These are phyloP conservation scores for Clonostachys solani DNA, from an alignment of 2,329 filamentous ascomycete species.

Conservation along the genomic window DNA sequence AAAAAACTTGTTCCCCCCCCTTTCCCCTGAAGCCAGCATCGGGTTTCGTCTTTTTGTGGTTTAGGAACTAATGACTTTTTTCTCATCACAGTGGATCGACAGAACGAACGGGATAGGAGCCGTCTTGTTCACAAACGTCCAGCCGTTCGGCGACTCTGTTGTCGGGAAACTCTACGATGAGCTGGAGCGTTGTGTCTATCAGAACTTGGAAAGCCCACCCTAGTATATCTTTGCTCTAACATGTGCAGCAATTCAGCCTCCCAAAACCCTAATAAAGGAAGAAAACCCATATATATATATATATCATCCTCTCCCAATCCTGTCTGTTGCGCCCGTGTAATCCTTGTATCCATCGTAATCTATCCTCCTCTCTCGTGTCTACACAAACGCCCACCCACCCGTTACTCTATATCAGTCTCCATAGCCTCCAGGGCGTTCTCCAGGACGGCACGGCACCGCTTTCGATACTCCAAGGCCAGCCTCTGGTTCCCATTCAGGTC, in stretches of 20 bases:
- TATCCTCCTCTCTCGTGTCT: too few relatives aligned
- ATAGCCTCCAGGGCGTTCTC: slow-evolving; percentile 36
- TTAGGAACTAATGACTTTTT: neutral
- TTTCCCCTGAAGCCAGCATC: too few relatives aligned
- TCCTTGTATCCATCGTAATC: too few relatives aligned
- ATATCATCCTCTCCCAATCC: too few relatives aligned
- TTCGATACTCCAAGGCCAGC: slow-evolving; percentile 43
- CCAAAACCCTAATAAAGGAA: too few relatives aligned
- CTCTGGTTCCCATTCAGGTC: slow-evolving; percentile 37
- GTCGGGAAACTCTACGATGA: slow-evolving; percentile 28
- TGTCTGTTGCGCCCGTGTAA: too few relatives aligned
- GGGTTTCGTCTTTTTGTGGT: too few relatives aligned
- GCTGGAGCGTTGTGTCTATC: slow-evolving; percentile 32
- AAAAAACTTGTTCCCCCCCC: slow-evolving; percentile 1
- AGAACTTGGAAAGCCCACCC: too few relatives aligned
- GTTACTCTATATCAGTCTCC: slow-evolving; percentile 11
- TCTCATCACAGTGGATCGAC: slow-evolving; percentile 25
- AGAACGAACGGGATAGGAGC: slow-evolving; percentile 30
- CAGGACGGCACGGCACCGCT: slow-evolving; percentile 42
- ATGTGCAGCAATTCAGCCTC: too few relatives aligned
- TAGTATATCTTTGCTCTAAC: too few relatives aligned
- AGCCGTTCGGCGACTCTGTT: slow-evolving; percentile 29
- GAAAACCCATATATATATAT: too few relatives aligned
- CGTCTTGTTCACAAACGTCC: slow-evolving; percentile 29
- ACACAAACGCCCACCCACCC: neutral